A percentile compares a stretch with the other conserved stretches of the same genome.
Evolutionary conservation across 2,329 filamentous ascomycete genomes (phyloP).

Genomic region (Pyricularia sp.): DNA sequence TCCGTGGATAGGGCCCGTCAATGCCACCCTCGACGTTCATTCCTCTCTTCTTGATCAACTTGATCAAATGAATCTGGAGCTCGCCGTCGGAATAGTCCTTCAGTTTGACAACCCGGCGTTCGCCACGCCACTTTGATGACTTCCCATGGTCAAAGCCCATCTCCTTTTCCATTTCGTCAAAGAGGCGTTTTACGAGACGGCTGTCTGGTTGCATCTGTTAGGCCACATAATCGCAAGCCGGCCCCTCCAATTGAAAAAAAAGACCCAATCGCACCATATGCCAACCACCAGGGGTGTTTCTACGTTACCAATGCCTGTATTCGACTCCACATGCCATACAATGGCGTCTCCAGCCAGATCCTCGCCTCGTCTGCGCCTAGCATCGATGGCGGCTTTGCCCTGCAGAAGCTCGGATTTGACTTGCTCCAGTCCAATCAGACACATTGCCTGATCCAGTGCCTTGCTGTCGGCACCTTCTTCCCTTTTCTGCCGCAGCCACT

Average conservation of each 20-base stretch:
- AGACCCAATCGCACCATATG: neutral
- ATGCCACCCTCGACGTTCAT: conserved; percentile 50
- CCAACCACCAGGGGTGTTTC: neutral
- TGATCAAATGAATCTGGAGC: neutral
- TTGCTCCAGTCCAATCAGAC: conserved; percentile 56
- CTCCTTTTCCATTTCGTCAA: neutral
- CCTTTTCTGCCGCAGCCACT: conserved; percentile 25
- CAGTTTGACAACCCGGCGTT: neutral
- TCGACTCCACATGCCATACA: neutral
- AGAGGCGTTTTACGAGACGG: neutral
- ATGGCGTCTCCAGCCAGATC: neutral
- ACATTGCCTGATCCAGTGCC: conserved; percentile 51
- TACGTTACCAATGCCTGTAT: neutral
- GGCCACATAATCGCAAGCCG: neutral
- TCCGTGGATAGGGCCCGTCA: conserved; percentile 48
- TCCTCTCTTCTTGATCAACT: neutral
- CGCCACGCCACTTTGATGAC: neutral
- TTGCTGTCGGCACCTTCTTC: conserved; percentile 34
- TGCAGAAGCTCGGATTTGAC: conserved; percentile 51
- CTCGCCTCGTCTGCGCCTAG: conserved; percentile 37
- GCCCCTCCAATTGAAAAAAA: no score
- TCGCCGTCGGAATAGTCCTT: neutral
- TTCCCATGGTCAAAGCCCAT: neutral
- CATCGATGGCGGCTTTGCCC: conserved; percentile 53
- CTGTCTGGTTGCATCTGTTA: neutral